These are phyloP conservation scores for Rhododendron henanense DNA, from an alignment of 148 eudicot species.

Conservation along the genomic window DNA sequence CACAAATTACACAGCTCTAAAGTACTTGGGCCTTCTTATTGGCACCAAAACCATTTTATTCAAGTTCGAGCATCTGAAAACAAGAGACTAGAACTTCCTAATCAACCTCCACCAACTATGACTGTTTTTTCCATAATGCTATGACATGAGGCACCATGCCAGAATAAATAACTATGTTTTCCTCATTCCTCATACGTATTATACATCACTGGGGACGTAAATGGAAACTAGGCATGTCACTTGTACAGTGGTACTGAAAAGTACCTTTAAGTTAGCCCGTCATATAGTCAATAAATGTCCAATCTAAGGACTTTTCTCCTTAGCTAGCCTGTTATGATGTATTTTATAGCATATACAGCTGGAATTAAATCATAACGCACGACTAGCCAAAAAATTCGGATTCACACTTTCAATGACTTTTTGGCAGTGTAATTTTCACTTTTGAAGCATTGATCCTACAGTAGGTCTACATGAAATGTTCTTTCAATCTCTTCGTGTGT, in stretches of 20 bases:
- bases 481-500: background rate
- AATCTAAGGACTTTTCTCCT: background rate
- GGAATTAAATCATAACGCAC: background rate
- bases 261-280: background rate
- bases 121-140: background rate
- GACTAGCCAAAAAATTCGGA: background rate
- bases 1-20: background rate
- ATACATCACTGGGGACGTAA: background rate
- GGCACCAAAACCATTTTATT: background rate
- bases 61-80: background rate
- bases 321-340: background rate
- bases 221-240: background rate
- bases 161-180: background rate
- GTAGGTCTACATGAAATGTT: background rate
- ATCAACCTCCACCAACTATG: background rate
- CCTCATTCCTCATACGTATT: background rate
- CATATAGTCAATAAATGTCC: background rate
- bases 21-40: background rate
- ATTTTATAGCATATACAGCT: background rate
- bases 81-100: background rate
- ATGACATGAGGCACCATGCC: background rate
- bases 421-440: background rate
- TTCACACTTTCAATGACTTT: background rate
- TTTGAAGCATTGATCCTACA: background rate
- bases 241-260: background rate